Percentiles rank a stretch among this genome's conserved stretches.
These are phyloP conservation scores for Pseudogymnoascus sp. DNA, from an alignment of 2,329 filamentous ascomycete genomes.

Conservation along the genomic window DNA sequence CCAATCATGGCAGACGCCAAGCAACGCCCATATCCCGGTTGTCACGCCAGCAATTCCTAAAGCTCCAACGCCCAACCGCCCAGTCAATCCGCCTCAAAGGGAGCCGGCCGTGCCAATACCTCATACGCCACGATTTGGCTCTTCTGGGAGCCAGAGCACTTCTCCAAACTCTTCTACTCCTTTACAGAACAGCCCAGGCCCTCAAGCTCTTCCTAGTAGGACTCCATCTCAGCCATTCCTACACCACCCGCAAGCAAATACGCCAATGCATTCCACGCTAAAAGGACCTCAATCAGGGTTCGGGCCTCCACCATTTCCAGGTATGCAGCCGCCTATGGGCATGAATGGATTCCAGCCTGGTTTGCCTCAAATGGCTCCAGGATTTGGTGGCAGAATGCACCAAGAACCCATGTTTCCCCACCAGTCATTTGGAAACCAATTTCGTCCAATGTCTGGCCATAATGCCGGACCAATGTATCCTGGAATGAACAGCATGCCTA, in stretches of 20 bases:
- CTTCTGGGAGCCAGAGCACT: conserved; percentile 46
- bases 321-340: conserved; percentile 44
- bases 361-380: conserved; percentile 33
- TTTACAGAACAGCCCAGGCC: conserved; percentile 57
- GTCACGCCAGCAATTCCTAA: conserved; percentile 79
- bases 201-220: conserved; percentile 58
- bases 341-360: conserved; percentile 48
- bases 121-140: conserved; percentile 58
- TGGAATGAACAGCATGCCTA: conserved; percentile 53
- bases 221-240: conserved; percentile 39
- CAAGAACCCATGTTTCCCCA: conserved; percentile 50
- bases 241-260: conserved; percentile 56
- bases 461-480: conserved; percentile 49
- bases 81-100: conserved; percentile 65
- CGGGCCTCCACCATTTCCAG: conserved; percentile 36
- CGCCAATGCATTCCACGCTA: conserved; percentile 51
- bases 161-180: conserved; percentile 58
- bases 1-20: conserved; percentile 49
- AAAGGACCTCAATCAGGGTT: conserved; percentile 50
- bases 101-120: conserved; percentile 63
- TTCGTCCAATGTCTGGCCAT: conserved; percentile 44
- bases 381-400: conserved; percentile 33
- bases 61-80: conserved; percentile 69
- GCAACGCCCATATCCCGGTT: conserved; percentile 70
- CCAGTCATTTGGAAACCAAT: conserved; percentile 45